Base-by-base conservation (phyloP, 441 rosid species). In the Bocquillonia castaneifolia region DNA sequence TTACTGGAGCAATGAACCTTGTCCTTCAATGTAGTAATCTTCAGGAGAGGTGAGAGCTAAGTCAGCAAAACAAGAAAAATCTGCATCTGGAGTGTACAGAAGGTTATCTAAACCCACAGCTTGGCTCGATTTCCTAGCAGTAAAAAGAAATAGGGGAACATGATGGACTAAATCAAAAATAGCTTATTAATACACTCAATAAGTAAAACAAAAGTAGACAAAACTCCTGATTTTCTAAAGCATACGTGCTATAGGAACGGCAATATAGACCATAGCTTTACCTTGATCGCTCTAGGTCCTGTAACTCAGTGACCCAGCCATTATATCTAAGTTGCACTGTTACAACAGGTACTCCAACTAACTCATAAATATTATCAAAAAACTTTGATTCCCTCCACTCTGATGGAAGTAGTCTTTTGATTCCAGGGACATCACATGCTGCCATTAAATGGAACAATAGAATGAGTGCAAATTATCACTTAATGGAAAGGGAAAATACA, bases 361-460 rank as follows among this genome's bases (percentile, higher is more conserved):
- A 84, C 82, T 87, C 83, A 58, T 94, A 92, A 58, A 94, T 94
- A 71, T 87, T 84, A 57, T 85, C 79, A 63, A 94, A 94, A 76
- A 94, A 82, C 45, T 87, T 80, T 52, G 80, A 81, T 66, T 87
- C 96, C 67, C 91, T 83, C 99, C 99, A 94, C 47, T 83, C 69
- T 13, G 81, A 69, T 7, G 97, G 99, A 64, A 94, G 89, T 72
- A 94, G 68, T 74, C 96, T 87, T 74, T 94, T 91, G 70, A 94
- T 90, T 76, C 97, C 97, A 26, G 97, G 99, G 59, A 91, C 96
- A 81, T 92, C 99, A 71, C 96, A 90, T 36, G 99, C 97, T 89
- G 88, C 67, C 72, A 77, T 10, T 42, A 61, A 65, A 67, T 18
- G 6, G 34, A 70, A 72, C 32, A 14, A 26, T 31, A 58, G 34